A percentile compares a stretch with the other conserved stretches of the same genome.
Evolutionary conservation across 805 yeast species (phyloP).

Genomic region (Starmera quercuum): DNA sequence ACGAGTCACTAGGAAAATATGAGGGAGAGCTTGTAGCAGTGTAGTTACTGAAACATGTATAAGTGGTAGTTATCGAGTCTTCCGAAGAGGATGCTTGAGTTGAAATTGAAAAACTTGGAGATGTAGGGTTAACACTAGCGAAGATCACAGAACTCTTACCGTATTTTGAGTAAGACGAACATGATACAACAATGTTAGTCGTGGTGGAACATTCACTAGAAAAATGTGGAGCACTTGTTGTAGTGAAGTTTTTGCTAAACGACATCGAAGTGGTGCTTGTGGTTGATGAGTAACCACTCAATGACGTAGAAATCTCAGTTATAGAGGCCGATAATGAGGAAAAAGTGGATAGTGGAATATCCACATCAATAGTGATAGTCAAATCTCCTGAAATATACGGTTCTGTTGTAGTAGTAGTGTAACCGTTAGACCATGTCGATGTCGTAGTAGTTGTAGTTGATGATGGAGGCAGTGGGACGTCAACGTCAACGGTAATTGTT

Average conservation of each 20-base stretch:
- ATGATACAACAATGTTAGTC: not conserved
- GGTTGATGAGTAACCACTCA: constrained; percentile 1
- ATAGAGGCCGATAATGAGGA: too few species aligned
- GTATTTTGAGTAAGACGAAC: too few species aligned
- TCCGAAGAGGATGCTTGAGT: too few species aligned
- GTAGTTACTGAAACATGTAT: not conserved
- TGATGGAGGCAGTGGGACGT: not conserved
- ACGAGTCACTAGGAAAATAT: constrained; percentile 2
- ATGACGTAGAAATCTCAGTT: not conserved
- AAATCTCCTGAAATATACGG: constrained; percentile 3
- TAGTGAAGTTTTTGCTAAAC: not conserved
- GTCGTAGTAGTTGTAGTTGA: not conserved
- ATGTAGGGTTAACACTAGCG: constrained; percentile 2
- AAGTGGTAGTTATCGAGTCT: too few species aligned
- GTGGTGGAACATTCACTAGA: constrained; percentile 1
- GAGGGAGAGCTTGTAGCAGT: not conserved
- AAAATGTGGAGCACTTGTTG: constrained; percentile 1
- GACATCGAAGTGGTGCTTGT: not conserved
- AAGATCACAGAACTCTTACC: too few species aligned
- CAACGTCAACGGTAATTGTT: constrained; percentile 1
- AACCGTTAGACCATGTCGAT: not conserved
- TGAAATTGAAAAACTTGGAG: not conserved
- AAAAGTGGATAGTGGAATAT: constrained; percentile 1
- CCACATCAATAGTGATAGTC: constrained; percentile 1
- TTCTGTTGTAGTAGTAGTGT: constrained; percentile 1